A percentile compares a stretch with the other conserved stretches of the same genome.
phyloP scores from a whole-genome alignment of 345 rosid genomes.

The Citrus cavaleriei region DNA sequence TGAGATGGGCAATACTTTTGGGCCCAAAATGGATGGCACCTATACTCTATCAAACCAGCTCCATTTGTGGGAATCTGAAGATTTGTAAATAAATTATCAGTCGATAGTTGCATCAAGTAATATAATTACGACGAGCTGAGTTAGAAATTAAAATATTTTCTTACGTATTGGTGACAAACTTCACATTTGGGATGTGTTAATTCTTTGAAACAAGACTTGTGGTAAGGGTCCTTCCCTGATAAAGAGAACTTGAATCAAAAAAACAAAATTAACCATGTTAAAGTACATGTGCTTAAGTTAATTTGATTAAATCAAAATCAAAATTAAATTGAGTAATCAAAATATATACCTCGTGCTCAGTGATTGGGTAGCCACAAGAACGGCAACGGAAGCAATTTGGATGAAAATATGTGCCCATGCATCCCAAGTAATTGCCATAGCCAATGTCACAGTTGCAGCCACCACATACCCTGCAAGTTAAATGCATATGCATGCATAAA shows the following conservation, averaged over 20 bases:
- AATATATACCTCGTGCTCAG: conserved; percentile 67
- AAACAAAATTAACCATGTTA: conserved; percentile 23
- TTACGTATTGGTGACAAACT: conserved; percentile 91
- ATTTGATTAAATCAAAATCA: neutral
- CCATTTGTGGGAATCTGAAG: conserved; percentile 79
- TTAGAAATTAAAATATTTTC: conserved; percentile 8
- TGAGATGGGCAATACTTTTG: conserved; percentile 94
- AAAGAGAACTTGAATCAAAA: conserved; percentile 69
- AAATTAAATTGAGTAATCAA: neutral
- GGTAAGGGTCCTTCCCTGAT: conserved; percentile 70
- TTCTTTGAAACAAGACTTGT: conserved; percentile 90
- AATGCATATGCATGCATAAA: neutral
- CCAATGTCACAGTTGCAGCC: conserved; percentile 71
- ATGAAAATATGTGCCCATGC: conserved; percentile 82
- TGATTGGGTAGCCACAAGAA: conserved; percentile 67
- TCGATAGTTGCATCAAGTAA: neutral
- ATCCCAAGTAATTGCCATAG: conserved; percentile 70
- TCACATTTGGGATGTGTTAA: conserved; percentile 92
- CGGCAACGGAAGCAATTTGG: conserved; percentile 83
- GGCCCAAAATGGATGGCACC: conserved; percentile 96
- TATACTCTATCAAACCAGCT: conserved; percentile 86
- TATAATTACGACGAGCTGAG: neutral
- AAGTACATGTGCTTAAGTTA: neutral
- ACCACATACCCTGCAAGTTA: conserved; percentile 58
- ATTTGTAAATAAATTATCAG: neutral